Percentiles rank a stretch among this genome's conserved stretches.
Conservation (phyloP, 1,139 yeast species). For the Spathaspora sp. region DNA sequence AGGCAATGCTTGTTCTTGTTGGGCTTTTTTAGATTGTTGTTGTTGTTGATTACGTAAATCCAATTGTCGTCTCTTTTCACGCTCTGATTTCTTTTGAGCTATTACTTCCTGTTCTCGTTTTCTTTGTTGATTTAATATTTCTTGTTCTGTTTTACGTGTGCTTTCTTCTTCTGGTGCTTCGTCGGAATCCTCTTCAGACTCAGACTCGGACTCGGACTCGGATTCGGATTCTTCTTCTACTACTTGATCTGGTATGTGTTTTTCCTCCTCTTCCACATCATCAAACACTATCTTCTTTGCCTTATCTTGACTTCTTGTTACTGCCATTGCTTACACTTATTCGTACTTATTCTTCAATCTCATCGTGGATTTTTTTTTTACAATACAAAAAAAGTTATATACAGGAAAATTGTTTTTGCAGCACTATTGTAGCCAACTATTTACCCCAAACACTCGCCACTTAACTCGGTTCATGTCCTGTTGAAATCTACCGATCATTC, state of each 20-base stretch:
- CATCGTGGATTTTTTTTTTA: slow-evolving; percentile 3
- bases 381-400: background rate
- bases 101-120: slow-evolving; percentile 32
- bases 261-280: slow-evolving; percentile 24
- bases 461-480: slow-evolving; percentile 27
- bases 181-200: slow-evolving; percentile 21
- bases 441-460: slow-evolving; percentile 42
- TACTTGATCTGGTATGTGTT: slow-evolving; percentile 8
- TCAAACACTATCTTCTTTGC: slow-evolving; percentile 25
- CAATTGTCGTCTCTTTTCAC: slow-evolving; percentile 51
- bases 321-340: slow-evolving; percentile 18
- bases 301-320: slow-evolving; percentile 23
- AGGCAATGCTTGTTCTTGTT: slow-evolving; percentile 34
- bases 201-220: slow-evolving; percentile 14
- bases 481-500: slow-evolving; percentile 20
- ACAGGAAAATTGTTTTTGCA: slow-evolving; percentile 2
- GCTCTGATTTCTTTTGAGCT: slow-evolving; percentile 34
- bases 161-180: slow-evolving; percentile 54
- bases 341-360: background rate
- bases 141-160: slow-evolving; percentile 27
- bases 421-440: slow-evolving; percentile 16
- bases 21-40: slow-evolving; percentile 31
- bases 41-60: slow-evolving; percentile 51
- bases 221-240: slow-evolving; percentile 9
- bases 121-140: slow-evolving; percentile 34